Percentiles rank a stretch among this genome's conserved stretches.
Evolutionary conservation across 768 basidiomycete species (phyloP).

Genomic region (Termitomyces sp.): DNA sequence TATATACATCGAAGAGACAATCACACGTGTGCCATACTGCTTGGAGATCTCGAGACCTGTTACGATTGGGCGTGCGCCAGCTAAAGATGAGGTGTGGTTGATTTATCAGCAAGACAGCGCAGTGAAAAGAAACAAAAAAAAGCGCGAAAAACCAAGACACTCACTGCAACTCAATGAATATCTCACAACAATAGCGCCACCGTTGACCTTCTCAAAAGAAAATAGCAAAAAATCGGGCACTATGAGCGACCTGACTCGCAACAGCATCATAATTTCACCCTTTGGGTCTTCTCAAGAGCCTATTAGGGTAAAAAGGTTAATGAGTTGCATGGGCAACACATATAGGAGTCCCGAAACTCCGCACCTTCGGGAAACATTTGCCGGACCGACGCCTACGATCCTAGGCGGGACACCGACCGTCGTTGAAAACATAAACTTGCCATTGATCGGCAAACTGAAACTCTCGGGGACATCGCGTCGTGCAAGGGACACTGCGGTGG

Average conservation of each 20-base stretch:
- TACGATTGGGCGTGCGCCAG: constrained; percentile 83
- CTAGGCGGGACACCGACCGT: constrained; percentile 79
- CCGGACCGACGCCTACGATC: constrained; percentile 91
- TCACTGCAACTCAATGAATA: constrained; percentile 83
- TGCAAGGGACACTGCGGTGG: constrained; percentile 82
- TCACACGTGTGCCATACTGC: constrained; percentile 69
- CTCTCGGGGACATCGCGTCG: constrained; percentile 76
- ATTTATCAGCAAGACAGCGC: neutral
- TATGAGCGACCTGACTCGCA: constrained; percentile 77
- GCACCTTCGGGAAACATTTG: constrained; percentile 69
- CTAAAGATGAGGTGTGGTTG: constrained; percentile 24
- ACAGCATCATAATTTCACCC: constrained; percentile 24
- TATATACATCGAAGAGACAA: constrained; percentile 90
- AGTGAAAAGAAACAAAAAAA: neutral
- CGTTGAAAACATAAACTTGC: constrained; percentile 72
- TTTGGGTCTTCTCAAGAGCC: constrained; percentile 47
- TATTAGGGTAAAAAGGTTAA: neutral
- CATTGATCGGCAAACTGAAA: constrained; percentile 81
- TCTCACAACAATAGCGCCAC: constrained; percentile 87
- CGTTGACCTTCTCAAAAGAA: constrained; percentile 81
- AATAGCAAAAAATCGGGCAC: constrained; percentile 63
- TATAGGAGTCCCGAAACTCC: too few species aligned
- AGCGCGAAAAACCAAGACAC: constrained; percentile 23
- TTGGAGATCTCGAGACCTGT: constrained; percentile 81
- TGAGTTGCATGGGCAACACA: too few species aligned